Base-by-base conservation (phyloP, 2,329 filamentous ascomycete species). In the Stachybotrys elegans region DNA sequence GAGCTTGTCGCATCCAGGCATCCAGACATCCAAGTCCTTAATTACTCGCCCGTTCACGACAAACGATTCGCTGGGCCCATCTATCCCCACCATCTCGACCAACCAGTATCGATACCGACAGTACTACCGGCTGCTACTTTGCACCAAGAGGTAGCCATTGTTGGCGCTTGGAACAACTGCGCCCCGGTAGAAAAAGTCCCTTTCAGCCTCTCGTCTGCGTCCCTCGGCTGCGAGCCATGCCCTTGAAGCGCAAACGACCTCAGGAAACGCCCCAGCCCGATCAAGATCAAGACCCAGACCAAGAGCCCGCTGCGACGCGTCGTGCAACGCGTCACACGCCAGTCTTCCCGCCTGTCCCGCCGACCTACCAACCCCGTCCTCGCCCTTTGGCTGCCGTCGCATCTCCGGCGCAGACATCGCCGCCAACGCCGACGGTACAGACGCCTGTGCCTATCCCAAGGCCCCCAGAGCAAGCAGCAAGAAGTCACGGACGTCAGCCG, bases 251-350 rank as follows among this genome's bases (percentile, higher is more conserved):
- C 53, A 67, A 65, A 50, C 61, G 56, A 49, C 56, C 54, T 39
- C 55, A 57, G 50, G 57, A 62, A 34, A 47, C 52, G 42, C 44
- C 48, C 35, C 51, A 51, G 29, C 40, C 48, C 29, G 32, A 32
- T 42, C 42, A 43, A 38, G 40, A 43, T 43, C 43, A 19, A 43
- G 22, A 42, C 45, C 48, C n/a, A n/a, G n/a, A n/a, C n/a, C n/a
- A n/a, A n/a, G n/a, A 52, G 44, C 44, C 56, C 44, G 46, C 52
- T 38, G 42, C 48, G 29, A 58, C 63, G 61, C 65, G 65, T 55
- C 61, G 65, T 48, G 57, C 62, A 48, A 66, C 65, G 65, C 65
- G 65, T 61, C 65, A 67, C 47, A 67, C 62, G 49, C 57, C 59
- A 20, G 57, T 62, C 39, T 51, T 54, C 44, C 60, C 59, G 37